Base-by-base conservation (phyloP, 108 stramenopile genomes). In the Skeletonema costatum region DNA sequence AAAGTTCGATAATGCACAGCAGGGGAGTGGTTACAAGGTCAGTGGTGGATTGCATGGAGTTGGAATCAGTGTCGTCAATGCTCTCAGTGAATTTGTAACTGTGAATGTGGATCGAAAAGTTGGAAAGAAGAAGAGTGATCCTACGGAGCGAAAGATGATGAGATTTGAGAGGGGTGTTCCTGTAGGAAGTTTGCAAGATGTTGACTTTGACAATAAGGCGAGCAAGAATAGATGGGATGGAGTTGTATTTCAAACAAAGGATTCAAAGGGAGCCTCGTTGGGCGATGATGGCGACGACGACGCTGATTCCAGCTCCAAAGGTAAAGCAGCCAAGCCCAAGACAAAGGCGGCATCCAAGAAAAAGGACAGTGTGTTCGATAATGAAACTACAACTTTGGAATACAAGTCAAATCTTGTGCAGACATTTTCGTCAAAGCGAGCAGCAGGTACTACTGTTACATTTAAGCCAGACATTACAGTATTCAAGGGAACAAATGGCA, bases 41-140 rank as follows among this genome's bases (percentile, higher is more conserved):
- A 87, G 85, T 32, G 98, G 98, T 11, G 98, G 98, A 10, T 75
- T 98, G 67, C 98, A 98, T 78, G 98, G 98, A 42, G 98, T 98
- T 16, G 98, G 98, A n/a, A 93, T 98, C 42, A 89, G 86, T 60
- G 98, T 98, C 9, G 98, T 98, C 9, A 98, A 98, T 86, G 98
- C 98, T 11, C 74, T 98, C 60, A 92, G 91, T 51, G 82, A 91
- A 67, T 86, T 67, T 66, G 92, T 97, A 14, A 80, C 87, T 50
- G 95, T 97, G 12, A 60, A 73, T 35, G 97, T 98, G 4, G 77
- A 90, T 70, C 85, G 96, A 66, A 82, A 85, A 41, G 85, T 33
- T 31, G 76, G 35, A 64, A 81, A 53, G 70, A 71, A 56, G 70
- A 88, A 74, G 21, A 68, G 10, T 16, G 62, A 65, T 30, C n/a